phyloP scores from a whole-genome alignment of 2,329 filamentous ascomycete species.

The Pleochaeta shiraiana region DNA sequence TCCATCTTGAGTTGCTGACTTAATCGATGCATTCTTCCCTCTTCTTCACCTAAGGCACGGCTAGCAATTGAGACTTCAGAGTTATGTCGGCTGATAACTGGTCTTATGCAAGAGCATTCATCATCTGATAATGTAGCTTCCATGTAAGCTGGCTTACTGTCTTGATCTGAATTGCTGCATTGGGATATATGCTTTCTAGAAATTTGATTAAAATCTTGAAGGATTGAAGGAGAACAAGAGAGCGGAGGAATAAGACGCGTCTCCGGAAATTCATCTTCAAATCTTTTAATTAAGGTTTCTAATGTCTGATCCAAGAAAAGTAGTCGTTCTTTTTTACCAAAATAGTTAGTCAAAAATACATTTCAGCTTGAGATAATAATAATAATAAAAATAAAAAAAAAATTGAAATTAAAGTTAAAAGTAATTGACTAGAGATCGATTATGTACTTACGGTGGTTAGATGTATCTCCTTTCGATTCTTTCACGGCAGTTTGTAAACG shows the following conservation, averaged over 20 bases:
- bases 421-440: not conserved
- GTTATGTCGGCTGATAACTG: constrained; percentile 30
- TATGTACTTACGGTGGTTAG: constrained; percentile 46
- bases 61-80: constrained; percentile 47
- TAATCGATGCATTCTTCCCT: constrained; percentile 47
- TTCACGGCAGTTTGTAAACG: constrained; percentile 65
- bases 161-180: constrained; percentile 7
- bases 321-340: constrained; percentile 36
- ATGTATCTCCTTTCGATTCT: constrained; percentile 50
- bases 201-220: constrained; percentile 18
- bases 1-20: constrained; percentile 44
- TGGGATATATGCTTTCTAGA: constrained; percentile 8
- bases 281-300: constrained; percentile 78
- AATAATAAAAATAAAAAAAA: too few relatives aligned
- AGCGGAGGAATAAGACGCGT: constrained; percentile 28
- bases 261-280: constrained; percentile 92
- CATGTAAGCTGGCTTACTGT: constrained; percentile 10
- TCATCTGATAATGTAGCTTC: constrained; percentile 20
- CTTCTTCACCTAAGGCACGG: constrained; percentile 41
- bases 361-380: not conserved
- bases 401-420: not conserved
- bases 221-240: not conserved
- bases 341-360: too few relatives aligned
- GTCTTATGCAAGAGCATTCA: constrained; percentile 21
- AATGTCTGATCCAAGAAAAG: constrained; percentile 77